These are phyloP conservation scores for Nemania sp. DNA, from an alignment of 2,329 filamentous ascomycete species.

Conservation along the genomic window DNA sequence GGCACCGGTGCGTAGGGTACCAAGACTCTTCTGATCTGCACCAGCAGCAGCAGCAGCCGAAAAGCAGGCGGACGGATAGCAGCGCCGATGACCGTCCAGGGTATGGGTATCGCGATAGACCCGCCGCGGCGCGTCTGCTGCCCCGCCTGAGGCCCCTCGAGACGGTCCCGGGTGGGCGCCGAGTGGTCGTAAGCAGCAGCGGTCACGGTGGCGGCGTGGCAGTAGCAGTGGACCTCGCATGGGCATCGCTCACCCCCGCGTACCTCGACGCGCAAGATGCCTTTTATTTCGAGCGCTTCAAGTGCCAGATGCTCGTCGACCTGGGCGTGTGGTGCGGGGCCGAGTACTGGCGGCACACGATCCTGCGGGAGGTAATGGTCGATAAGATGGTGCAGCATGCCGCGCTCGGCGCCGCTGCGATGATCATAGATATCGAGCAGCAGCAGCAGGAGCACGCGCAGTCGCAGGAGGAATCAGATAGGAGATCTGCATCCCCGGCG, in stretches of 20 bases:
- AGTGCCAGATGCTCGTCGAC: conserved; percentile 28
- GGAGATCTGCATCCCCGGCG: neutral
- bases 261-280: conserved; percentile 26
- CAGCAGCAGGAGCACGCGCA: conserved; percentile 2
- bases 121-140: neutral
- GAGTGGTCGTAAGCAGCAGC: neutral
- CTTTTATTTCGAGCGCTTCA: conserved; percentile 33
- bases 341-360: conserved; percentile 28
- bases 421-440: conserved; percentile 31
- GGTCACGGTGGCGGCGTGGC: neutral
- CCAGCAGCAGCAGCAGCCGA: no score
- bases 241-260: conserved; percentile 24
- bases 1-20: conserved; percentile 29
- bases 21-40: conserved; percentile 11
- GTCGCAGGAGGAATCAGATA: neutral
- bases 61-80: neutral
- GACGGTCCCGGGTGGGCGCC: neutral
- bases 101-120: neutral
- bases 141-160: conserved; percentile 23
- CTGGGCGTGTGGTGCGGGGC: conserved; percentile 29
- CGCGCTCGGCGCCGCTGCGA: conserved; percentile 28
- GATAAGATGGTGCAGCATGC: conserved; percentile 32
- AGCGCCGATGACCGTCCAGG: neutral
- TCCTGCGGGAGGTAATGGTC: conserved; percentile 27
- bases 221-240: conserved; percentile 6